These are phyloP conservation scores for Aegilops sharonensis DNA, from an alignment of 176 grass and related monocot species.

Conservation along the genomic window DNA sequence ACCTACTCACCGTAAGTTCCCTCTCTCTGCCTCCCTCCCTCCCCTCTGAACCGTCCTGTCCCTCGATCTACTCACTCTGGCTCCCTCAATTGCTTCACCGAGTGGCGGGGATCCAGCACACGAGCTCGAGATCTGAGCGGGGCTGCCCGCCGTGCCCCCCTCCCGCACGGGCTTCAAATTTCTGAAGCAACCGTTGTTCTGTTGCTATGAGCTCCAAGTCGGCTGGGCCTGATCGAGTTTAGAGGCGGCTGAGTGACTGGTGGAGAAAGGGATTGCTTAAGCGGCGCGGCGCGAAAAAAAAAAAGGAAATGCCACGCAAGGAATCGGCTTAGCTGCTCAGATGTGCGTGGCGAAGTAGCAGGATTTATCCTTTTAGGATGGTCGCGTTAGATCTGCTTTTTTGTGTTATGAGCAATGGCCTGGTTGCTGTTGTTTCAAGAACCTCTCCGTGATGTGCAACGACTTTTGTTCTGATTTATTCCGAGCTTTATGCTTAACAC, in stretches of 20 bases:
- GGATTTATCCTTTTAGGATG: background rate
- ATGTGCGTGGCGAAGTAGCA: background rate
- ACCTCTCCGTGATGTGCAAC: background rate
- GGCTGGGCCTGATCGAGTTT: background rate
- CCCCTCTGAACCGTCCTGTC: too few relatives aligned
- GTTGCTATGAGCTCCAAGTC: background rate
- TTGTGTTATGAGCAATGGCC: background rate
- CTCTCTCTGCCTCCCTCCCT: too few relatives aligned
- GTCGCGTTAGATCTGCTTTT: constrained; percentile 23
- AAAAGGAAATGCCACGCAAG: constrained; percentile 25
- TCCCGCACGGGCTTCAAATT: too few relatives aligned
- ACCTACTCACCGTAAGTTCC: too few relatives aligned
- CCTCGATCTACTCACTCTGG: too few relatives aligned
- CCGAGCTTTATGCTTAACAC: background rate
- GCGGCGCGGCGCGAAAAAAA: background rate
- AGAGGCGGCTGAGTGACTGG: constrained; percentile 22
- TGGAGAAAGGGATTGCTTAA: constrained; percentile 28
- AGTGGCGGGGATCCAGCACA: too few relatives aligned
- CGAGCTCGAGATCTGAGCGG: too few relatives aligned
- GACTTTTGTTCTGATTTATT: background rate
- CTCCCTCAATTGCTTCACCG: too few relatives aligned
- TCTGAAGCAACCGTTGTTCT: too few relatives aligned
- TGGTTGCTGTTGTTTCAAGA: background rate
- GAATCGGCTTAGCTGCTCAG: background rate
- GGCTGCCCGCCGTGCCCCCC: too few relatives aligned